A percentile compares a stretch with the other conserved stretches of the same genome.
Evolutionary conservation across 805 yeast species (phyloP).

Genomic region (Pichia insulana): DNA sequence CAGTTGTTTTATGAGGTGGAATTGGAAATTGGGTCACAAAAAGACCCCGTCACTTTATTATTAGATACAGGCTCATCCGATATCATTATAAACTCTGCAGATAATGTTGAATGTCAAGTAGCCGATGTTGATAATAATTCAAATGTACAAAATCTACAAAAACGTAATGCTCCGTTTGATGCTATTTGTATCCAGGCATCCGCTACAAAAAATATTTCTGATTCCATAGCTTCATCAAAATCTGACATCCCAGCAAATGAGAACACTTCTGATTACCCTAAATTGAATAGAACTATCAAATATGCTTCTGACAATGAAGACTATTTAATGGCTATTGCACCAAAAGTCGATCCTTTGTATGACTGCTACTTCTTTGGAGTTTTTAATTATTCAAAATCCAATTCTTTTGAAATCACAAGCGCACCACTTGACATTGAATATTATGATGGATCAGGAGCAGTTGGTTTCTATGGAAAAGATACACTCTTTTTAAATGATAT

Average conservation of each 20-base stretch:
- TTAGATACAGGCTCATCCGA: slow-evolving; percentile 67
- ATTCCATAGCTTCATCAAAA: too few relatives aligned
- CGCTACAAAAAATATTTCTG: too few relatives aligned
- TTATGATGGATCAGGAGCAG: slow-evolving; percentile 35
- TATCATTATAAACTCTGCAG: slow-evolving; percentile 43
- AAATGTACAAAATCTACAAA: not conserved
- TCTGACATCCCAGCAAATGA: too few relatives aligned
- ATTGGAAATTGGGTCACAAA: slow-evolving; percentile 43
- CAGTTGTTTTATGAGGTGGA: slow-evolving; percentile 29
- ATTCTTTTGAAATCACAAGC: slow-evolving; percentile 27
- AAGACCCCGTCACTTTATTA: slow-evolving; percentile 39
- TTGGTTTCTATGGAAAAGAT: slow-evolving; percentile 49
- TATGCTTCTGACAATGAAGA: not conserved
- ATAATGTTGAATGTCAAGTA: slow-evolving; percentile 4
- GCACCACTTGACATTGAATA: slow-evolving; percentile 32
- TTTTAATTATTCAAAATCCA: slow-evolving; percentile 30
- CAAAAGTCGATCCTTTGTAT: not conserved
- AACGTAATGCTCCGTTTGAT: too few relatives aligned
- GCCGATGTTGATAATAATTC: not conserved
- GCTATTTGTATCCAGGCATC: too few relatives aligned
- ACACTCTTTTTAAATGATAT: slow-evolving; percentile 38
- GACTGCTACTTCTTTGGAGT: slow-evolving; percentile 34
- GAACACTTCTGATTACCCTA: not conserved
- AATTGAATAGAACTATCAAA: not conserved
- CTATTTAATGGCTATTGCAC: not conserved